Base-by-base conservation (phyloP, 805 yeast species). In the Torulaspora franciscae region DNA sequence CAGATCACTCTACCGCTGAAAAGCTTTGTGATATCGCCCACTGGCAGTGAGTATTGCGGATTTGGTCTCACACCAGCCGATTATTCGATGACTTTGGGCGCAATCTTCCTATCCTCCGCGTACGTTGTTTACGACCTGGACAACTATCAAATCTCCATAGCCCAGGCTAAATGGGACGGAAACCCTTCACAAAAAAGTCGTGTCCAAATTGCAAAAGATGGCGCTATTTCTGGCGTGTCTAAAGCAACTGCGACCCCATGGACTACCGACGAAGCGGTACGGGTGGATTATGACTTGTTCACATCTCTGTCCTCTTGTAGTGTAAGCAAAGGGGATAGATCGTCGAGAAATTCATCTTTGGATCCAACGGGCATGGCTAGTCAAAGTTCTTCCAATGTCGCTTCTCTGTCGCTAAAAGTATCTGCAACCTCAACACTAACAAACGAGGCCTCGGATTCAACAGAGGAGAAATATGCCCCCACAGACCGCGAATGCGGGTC, bases 81-180 rank as follows among this genome's bases (percentile, higher is more conserved):
- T 43, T 66, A 66, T 23, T 46, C 64, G 2, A 61, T 68, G 45
- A 69, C 73, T 6, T 59, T 79, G n/a, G 86, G 86, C 45, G 83
- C 79, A 58, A 69, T 74, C 3, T 78, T 81, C 64, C 59, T 81
- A 48, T 68, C 77, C 46, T 64, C 73, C 32, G 80, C 79, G 2
- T 81, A 80, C 52, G 71, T 77, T 29, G 84, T 79, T 38, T 81
- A 73, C 47, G 83, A 81, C 61, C 56, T 80, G 46, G 81, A 74
- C 27, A 66, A 66, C 26, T 54, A 61, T 15, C 70, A 71, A 46
- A 56, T 77, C n/a, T 72, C 74, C 0, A 28, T 77, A 40, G 82
- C 80, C 3, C 76, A 72, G 49, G 80, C 72, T 2, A 65, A 64
- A 35, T 61, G 52, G 38, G 52, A 57, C 25, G 33, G 37, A n/a